Evolutionary conservation across 768 basidiomycete species (phyloP).

Genomic region (Podaxis sp.): DNA sequence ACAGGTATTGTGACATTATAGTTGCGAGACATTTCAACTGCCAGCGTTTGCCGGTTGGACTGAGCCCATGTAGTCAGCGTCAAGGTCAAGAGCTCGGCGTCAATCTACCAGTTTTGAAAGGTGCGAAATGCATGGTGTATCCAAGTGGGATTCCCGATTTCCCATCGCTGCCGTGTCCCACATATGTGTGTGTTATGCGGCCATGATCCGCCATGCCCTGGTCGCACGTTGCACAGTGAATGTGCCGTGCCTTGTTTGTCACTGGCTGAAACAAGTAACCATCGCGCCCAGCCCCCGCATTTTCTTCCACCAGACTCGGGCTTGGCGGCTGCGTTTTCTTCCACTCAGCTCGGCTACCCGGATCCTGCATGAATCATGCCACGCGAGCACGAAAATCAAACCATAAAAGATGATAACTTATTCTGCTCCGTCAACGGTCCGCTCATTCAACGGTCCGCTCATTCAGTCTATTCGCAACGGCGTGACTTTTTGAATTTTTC

Average conservation of each 20-base stretch:
- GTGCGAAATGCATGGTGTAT: neutral
- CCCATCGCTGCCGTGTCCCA: neutral
- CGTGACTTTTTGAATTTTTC: neutral
- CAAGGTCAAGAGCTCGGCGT: too few relatives aligned
- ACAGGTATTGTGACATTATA: neutral
- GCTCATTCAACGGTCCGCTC: neutral
- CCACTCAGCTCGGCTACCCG: neutral
- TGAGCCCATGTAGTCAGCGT: too few relatives aligned
- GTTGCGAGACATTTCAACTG: neutral
- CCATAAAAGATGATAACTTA: neutral
- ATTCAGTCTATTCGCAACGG: neutral
- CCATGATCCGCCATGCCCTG: neutral
- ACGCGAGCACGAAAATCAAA: neutral
- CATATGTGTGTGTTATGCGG: neutral
- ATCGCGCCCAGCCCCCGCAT: neutral
- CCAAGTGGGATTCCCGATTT: neutral
- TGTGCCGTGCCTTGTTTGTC: neutral
- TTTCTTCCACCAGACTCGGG: neutral
- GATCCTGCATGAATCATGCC: neutral
- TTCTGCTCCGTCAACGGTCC: neutral
- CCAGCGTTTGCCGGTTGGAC: neutral
- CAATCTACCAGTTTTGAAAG: too few relatives aligned
- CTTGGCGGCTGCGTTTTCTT: neutral
- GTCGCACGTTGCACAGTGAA: too few relatives aligned
- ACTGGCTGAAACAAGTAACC: too few relatives aligned